phyloP scores from a whole-genome alignment of 306 rosid genomes.

The Gillenia trifoliata region DNA sequence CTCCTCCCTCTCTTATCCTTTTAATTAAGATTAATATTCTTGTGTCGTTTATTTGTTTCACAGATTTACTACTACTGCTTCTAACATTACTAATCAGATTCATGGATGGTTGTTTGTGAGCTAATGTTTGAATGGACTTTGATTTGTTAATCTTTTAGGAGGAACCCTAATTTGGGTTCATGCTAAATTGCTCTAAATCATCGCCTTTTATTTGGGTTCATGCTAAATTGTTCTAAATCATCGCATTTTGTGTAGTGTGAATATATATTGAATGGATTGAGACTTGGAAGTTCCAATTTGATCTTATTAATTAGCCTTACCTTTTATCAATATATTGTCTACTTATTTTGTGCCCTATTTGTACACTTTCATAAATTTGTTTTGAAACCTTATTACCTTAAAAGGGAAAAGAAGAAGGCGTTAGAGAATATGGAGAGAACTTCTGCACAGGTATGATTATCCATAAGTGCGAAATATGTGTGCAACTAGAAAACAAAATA shows the following conservation, averaged over 20 bases:
- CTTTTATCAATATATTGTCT: background rate
- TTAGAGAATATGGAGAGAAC: constrained; percentile 64
- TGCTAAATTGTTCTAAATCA: no score
- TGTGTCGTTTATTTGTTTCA: no score
- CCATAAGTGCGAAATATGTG: background rate
- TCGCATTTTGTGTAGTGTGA: background rate
- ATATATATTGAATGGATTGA: background rate
- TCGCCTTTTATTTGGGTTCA: no score
- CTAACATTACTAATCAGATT: no score
- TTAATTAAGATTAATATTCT: no score
- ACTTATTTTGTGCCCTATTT: constrained; percentile 1
- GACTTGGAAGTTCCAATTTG: background rate
- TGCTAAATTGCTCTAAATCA: no score
- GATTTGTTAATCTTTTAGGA: no score
- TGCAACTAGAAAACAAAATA: constrained; percentile 63
- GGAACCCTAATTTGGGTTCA: no score
- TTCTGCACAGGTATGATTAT: constrained; percentile 59
- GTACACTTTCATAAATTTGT: constrained; percentile 61
- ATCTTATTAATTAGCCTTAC: background rate
- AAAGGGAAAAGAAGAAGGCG: constrained; percentile 75
- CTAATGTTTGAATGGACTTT: no score
- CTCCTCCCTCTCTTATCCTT: no score
- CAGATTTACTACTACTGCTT: no score
- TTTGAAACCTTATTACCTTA: constrained; percentile 71
- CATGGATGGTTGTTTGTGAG: no score